Base-by-base conservation (phyloP, 2,329 filamentous ascomycete genomes). In the Neofusicoccum sp. region DNA sequence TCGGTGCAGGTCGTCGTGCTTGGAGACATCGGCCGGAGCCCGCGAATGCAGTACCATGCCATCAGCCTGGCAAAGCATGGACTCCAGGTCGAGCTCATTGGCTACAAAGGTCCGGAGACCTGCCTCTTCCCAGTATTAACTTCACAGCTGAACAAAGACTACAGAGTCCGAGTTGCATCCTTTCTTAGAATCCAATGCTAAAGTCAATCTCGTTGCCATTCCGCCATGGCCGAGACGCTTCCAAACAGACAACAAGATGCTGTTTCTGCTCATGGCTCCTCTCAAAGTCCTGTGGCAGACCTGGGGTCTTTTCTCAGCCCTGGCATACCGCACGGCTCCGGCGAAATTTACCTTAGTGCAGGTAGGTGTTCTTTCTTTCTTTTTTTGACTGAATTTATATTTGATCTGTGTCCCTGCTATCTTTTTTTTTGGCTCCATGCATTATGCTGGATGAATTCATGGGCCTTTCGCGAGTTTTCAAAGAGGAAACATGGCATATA, bases 1-100 rank as follows among this genome's bases (percentile, higher is more conserved):
- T 83, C 81, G 0, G 83, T 93, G 44, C 91, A 96, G 75, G 86
- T 99, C 57, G 82, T 99, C 14, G 95, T 99, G 16, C 84, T 99
- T 30, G 95, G 95, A 45, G 95, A 99, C 71, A 93, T 99, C 73
- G 95, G 95, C 40, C 86, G 93, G 47, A 98, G 93, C 72, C 95
- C 95, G 53, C 91, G 95, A 61, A 99, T 99, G 93, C 93, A 98
- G 72, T 98, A 99, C 69, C 95, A 99, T 82, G 93, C 93, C 20
- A 80, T 96, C 67, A 98, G 93, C 73, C 87, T 98, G 69, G 91
- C 91, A 41, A 89, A 88, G 68, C 87, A 92, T 70, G 91, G 91
- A 26, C 89, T 87, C 6, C 82, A 83, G 34, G 93, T 97, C 20
- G 87, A 93, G 71, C 79, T 99, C 11, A 88, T 99, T 67, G 95